Base-by-base conservation (phyloP, 306 rosid genomes). In the Trifolium dubium region DNA sequence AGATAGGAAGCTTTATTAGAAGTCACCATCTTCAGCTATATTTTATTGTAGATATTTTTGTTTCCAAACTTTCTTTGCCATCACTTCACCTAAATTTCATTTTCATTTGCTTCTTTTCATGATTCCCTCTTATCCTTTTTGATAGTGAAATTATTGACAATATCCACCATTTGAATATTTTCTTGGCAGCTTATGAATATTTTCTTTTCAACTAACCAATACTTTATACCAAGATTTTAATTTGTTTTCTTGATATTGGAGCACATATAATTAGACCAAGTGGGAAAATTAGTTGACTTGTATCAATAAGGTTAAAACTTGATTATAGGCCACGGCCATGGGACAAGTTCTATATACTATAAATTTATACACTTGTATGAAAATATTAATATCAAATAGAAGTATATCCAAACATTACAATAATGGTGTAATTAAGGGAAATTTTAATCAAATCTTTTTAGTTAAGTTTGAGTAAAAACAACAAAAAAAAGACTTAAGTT, bases 101-200 rank as follows among this genome's bases (percentile, higher is more conserved):
- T 35, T 69, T 61, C 56, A 12, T 77, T 53, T 71, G 10, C 41
- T 72, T 65, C 66, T 39, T 65, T 78, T 78, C 65, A 1, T 66
- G 17, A 79, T 66, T 79, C 79, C 59, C 28, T 73, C 69, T 59
- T 68, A 66, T 79, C 73, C 69, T 41, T 51, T 73, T 8, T 50
- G 40, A 37, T 66, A 56, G 79, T 50, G 64, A 66, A 73, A 23
- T 40, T 46, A 61, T 62, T 15, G 64, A 47, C 11, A 9, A 56
- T 44, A 64, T 65, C 78, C 67, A 79, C 55, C 43, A 34, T 72
- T 14, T 31, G 10, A 72, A 46, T 34, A 60, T 4, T 51, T 37
- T 67, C 76, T 32, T 80, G 71, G 3, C 71, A 59, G 23, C 71
- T 60, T 73, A 19, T 60, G 11, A 40, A 37, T 72, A 13, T 73